Evolutionary conservation across 208 protist genomes (phyloP), one percentile per base, ranked within the genome.

Genomic region (Trypanosoma lewisi): DNA sequence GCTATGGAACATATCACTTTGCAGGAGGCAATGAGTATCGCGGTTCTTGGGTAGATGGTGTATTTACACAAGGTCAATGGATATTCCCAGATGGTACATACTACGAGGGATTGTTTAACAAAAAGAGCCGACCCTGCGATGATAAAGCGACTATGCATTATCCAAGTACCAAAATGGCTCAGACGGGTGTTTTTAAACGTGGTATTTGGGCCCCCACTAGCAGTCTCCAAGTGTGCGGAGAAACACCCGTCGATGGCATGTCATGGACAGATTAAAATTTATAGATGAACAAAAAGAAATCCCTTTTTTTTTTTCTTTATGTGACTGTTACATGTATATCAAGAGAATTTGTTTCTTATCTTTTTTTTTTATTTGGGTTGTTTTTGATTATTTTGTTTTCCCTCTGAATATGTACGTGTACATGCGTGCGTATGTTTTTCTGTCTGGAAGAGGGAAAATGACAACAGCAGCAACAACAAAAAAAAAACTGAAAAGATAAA

Each of bases 1-100:
- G 91, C 17, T 96, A 87, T 67, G 91, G 88, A n/a, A 87, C 88
- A 3, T 96, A 96, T 77, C 82, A 86, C 62, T 96, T 94, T 62
- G 86, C 70, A 6, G 70, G 77, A 14, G 87, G 88, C 14, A 82
- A 79, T 50, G 87, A 96, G 75, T 94, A 96, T 63, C 83, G 83
- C 63, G 86, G 86, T 3, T 77, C 84, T 48, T 93, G 85, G 85
- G 73, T 70, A 0, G 69, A 83, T 45, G 86, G 87, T 52, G 77
- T 92, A 11, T 90, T 96, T 63, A 77, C 69, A 27, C 80, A 96
- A 31, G 91, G 91, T 21, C 87, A 96, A 69, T 96, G 91, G 88
- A 89, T 93, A 52, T 80, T 96, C 31, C 73, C 77, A 11, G 78
- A 91, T 56, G 91, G 91, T 2, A 80, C 78, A 1, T 94, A 96